A percentile compares a stretch with the other conserved stretches of the same genome.
Evolutionary conservation across 768 basidiomycete genomes (phyloP).

Genomic region (Lactarius trivialis): DNA sequence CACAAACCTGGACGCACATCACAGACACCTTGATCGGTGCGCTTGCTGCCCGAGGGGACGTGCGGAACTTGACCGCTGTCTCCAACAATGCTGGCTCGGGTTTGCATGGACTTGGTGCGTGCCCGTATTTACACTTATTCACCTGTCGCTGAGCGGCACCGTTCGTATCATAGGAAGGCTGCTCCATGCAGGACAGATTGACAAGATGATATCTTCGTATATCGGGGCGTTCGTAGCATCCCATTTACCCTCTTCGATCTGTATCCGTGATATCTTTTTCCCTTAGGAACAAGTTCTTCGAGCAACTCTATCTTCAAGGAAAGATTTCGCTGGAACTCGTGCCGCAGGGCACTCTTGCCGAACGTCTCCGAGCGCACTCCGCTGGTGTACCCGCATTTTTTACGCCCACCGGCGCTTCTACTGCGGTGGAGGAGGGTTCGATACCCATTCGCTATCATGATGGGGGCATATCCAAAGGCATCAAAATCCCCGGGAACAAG

Average conservation of each 20-base stretch:
- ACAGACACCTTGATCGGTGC: constrained; percentile 80
- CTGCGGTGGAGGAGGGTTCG: constrained; percentile 71
- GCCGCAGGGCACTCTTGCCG: constrained; percentile 87
- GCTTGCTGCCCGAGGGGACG: constrained; percentile 63
- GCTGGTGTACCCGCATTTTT: constrained; percentile 93
- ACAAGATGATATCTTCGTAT: constrained; percentile 84
- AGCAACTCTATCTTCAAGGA: constrained; percentile 72
- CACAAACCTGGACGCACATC: neutral
- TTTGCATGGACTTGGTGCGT: constrained; percentile 61
- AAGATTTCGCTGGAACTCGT: constrained; percentile 81
- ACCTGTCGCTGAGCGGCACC: neutral
- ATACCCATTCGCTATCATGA: constrained; percentile 76
- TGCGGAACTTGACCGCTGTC: constrained; percentile 71
- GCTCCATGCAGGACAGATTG: constrained; percentile 65
- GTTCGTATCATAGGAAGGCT: constrained; percentile 49
- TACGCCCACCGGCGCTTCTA: constrained; percentile 84
- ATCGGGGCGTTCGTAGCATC: constrained; percentile 61
- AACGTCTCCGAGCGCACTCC: constrained; percentile 82
- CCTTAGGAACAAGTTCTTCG: constrained; percentile 78
- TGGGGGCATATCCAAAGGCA: constrained; percentile 63
- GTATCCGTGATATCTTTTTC: neutral
- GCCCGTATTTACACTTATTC: neutral
- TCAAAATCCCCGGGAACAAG: constrained; percentile 64
- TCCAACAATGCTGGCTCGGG: constrained; percentile 83
- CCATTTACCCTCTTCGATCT: neutral